A percentile compares a stretch with the other conserved stretches of the same genome.
Evolutionary conservation across 495 filamentous ascomycete genomes (phyloP).

Genomic region (Cercophora sp.): DNA sequence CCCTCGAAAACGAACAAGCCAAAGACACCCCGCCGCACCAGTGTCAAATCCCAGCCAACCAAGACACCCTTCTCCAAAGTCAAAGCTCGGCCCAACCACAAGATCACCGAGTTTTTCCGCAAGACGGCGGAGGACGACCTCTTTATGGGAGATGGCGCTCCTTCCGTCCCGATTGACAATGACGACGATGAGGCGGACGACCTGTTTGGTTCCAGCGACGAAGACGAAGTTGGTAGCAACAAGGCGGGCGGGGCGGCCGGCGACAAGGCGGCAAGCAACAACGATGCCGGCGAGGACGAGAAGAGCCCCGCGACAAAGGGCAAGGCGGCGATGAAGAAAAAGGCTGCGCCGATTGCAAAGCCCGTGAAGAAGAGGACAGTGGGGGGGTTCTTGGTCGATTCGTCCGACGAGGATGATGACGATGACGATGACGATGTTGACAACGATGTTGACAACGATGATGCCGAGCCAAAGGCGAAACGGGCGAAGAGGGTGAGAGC

Average conservation of each 20-base stretch:
- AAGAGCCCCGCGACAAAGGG: conserved; percentile 4
- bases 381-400: conserved; percentile 27
- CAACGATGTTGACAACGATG: conserved; percentile 14
- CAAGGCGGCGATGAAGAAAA: too few relatives aligned
- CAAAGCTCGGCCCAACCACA: too few relatives aligned
- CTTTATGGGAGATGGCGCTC: conserved; percentile 22
- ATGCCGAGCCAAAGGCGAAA: conserved; percentile 6
- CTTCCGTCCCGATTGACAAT: not conserved
- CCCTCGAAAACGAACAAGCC: not conserved
- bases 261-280: not conserved
- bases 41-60: not conserved
- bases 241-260: conserved; percentile 37
- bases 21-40: not conserved
- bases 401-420: conserved; percentile 9
- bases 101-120: conserved; percentile 82
- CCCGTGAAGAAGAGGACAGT: not conserved
- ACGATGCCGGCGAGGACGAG: not conserved
- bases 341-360: too few relatives aligned
- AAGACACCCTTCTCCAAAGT: too few relatives aligned
- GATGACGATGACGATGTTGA: not conserved
- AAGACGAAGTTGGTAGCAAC: too few relatives aligned
- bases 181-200: conserved; percentile 6
- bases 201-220: too few relatives aligned
- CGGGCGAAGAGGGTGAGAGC: not conserved
- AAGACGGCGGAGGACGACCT: conserved; percentile 53